Base-by-base conservation (phyloP, 768 basidiomycete species). In the Leccinum rimulosum region DNA sequence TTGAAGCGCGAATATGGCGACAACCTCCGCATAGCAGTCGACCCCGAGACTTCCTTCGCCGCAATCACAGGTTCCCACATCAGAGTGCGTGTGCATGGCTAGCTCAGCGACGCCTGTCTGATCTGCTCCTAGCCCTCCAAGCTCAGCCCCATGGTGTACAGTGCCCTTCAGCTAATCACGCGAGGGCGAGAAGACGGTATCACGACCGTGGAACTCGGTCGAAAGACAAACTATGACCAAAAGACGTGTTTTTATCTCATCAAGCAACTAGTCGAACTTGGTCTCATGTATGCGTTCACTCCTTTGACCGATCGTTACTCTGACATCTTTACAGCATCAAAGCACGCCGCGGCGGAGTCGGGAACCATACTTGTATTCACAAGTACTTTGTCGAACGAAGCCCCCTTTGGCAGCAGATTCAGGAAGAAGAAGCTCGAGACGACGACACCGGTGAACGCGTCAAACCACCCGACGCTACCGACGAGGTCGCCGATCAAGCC, bases 231-330 rank as follows among this genome's bases (percentile, higher is more conserved):
- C 52, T 93, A 95, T 66, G 93, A 94, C 68, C 91, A 91, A 69
- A 95, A 94, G 73, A 89, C 90, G 2, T 91, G 91, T 62, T 92
- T 91, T 70, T 95, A 95, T 73, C 83, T 93, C 58, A 83, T 93
- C 58, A 84, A 85, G 63, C 86, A 91, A 64, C 77, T 95, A 17
- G 79, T 86, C 3, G 85, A 87, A 54, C 77, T 95, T 55, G 85
- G 83, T 66, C 77, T 91, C 43, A 82, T 94, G 89, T 90, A 79
- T 55, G 87, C 64, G 17, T 30, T 40, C 50, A 27, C 54, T 57
- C 49, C 12, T 43, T 36, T 35, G 0, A 15, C 35, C n/a, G 12
- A n/a, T 52, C 61, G 1, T 55, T 49, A 45, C 19, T 31, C 38
- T 65, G 15, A 63, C 30, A 2, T 3, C 15, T 38, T 55, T 55